These are phyloP conservation scores for Sporisorium scitamineum DNA, from an alignment of 1,284 basidiomycete species.

Conservation along the genomic window DNA sequence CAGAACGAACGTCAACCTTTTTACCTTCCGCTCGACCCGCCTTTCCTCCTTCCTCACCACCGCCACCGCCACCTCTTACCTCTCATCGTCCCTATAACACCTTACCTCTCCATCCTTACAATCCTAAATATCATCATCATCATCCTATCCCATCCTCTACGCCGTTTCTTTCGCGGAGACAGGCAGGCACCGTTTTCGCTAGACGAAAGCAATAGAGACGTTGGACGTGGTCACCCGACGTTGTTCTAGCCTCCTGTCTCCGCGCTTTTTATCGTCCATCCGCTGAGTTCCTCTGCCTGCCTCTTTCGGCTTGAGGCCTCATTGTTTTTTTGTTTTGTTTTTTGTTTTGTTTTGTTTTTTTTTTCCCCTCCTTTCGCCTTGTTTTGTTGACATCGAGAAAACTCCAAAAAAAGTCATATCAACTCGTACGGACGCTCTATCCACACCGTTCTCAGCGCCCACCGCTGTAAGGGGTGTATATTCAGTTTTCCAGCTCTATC, in stretches of 20 bases:
- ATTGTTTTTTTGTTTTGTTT: slow-evolving; percentile 1
- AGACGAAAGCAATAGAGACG: slow-evolving; percentile 27
- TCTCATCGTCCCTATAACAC: background rate
- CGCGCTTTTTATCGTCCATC: slow-evolving; percentile 2
- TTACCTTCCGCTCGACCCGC: background rate
- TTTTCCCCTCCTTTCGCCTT: background rate
- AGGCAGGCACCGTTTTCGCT: slow-evolving; percentile 12
- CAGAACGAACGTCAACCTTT: background rate
- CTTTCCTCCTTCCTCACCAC: slow-evolving; percentile 16
- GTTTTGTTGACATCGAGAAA: background rate
- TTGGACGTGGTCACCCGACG: slow-evolving; percentile 47
- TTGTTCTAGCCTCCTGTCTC: slow-evolving; percentile 14
- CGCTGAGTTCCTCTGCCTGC: background rate
- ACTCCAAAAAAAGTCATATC: background rate
- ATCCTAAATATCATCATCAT: background rate
- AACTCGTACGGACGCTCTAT: background rate
- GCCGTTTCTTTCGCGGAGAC: slow-evolving; percentile 6
- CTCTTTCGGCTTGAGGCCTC: background rate
- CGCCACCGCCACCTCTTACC: slow-evolving; percentile 18
- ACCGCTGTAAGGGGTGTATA: background rate
- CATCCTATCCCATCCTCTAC: slow-evolving; percentile 4
- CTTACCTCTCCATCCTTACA: background rate
- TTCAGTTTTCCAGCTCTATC: background rate
- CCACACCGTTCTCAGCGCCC: background rate
- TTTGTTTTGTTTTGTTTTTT: slow-evolving; percentile 4